These are phyloP conservation scores for Crithidia bombi DNA, from an alignment of 208 protist species.

Conservation along the genomic window DNA sequence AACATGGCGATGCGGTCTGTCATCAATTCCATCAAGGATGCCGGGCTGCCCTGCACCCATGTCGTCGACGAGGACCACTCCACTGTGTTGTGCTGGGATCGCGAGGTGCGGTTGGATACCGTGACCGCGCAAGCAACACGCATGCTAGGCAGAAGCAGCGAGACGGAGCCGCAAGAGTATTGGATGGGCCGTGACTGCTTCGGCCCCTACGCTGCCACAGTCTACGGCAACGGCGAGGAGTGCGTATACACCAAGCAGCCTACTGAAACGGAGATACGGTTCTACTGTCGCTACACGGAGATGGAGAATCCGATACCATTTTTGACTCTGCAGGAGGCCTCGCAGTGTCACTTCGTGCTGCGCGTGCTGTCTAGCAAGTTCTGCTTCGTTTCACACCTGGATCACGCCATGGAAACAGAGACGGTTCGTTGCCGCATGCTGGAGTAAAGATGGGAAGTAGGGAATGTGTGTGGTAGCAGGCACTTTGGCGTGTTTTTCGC, in stretches of 20 bases:
- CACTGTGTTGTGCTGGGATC: slow-evolving; percentile 25
- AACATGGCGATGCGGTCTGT: slow-evolving; percentile 13
- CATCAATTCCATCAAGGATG: neutral
- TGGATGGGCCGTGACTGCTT: slow-evolving; percentile 17
- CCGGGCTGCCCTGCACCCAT: slow-evolving; percentile 7
- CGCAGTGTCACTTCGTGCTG: slow-evolving; percentile 55
- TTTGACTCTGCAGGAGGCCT: slow-evolving; percentile 25
- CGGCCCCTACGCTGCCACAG: slow-evolving; percentile 36
- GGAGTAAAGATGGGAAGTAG: slow-evolving; percentile 11
- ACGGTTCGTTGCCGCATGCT: slow-evolving; percentile 48
- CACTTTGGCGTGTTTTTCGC: no score
- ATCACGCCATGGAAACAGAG: slow-evolving; percentile 19
- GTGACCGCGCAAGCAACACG: neutral
- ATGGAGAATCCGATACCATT: slow-evolving; percentile 30
- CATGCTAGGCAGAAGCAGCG: neutral
- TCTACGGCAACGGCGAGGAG: slow-evolving; percentile 35
- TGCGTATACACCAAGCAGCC: slow-evolving; percentile 17
- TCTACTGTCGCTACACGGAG: slow-evolving; percentile 32
- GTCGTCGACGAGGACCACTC: neutral
- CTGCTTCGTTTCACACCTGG: slow-evolving; percentile 40
- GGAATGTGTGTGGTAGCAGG: neutral
- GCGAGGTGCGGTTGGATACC: slow-evolving; percentile 10
- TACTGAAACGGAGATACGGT: slow-evolving; percentile 29
- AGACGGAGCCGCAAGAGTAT: neutral
- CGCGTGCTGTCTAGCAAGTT: slow-evolving; percentile 21